Percentiles rank a stretch among this genome's conserved stretches.
phyloP scores from a whole-genome alignment of 495 filamentous ascomycete genomes.

The Penicillium paxilli region DNA sequence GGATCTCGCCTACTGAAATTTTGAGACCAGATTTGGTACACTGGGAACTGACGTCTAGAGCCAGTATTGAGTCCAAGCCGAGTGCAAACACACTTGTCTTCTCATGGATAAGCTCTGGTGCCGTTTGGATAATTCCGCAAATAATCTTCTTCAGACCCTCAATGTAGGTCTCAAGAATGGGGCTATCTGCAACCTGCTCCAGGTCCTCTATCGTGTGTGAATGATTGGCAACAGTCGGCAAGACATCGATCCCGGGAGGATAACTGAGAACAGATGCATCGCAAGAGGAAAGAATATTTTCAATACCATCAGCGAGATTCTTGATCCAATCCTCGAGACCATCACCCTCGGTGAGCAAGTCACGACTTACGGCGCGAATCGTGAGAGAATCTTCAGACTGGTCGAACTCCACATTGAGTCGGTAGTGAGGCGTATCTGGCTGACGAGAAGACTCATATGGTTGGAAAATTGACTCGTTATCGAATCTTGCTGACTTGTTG shows the following conservation, averaged over 20 bases:
- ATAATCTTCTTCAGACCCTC: background rate
- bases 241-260: background rate
- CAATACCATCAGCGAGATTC: background rate
- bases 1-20: conserved; percentile 1
- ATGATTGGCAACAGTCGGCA: background rate
- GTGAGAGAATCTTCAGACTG: conserved; percentile 33
- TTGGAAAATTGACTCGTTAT: background rate
- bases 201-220: background rate
- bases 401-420: conserved; percentile 66
- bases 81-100: background rate
- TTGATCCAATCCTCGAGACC: background rate
- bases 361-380: conserved; percentile 1
- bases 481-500: conserved; percentile 38
- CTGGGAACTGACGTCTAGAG: background rate
- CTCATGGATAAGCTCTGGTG: background rate
- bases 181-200: background rate
- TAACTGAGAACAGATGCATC: background rate
- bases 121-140: background rate
- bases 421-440: conserved; percentile 47
- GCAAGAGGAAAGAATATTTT: background rate
- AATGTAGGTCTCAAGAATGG: background rate
- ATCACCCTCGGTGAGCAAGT: background rate
- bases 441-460: background rate
- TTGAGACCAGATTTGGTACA: background rate
- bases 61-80: background rate